Evolutionary conservation across 257 asterid genomes (phyloP), one percentile per base, ranked within the genome.

Genomic region (Solanum lycopersicoides): DNA sequence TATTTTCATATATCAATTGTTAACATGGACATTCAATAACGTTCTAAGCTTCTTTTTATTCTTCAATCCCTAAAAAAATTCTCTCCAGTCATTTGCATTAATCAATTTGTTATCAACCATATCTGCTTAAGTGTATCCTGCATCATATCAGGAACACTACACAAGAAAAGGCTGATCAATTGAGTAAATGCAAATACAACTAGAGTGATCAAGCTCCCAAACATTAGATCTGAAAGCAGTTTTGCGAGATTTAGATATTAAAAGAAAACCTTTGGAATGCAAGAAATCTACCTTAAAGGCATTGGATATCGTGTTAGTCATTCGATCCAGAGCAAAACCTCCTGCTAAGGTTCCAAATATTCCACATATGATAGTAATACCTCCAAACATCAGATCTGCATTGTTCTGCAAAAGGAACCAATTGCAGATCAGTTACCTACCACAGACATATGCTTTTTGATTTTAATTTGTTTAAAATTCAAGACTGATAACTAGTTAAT

Each of bases 341-440:
- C 99, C 99, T 9, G 95, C 96, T 82, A 97, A 28, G 28, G 99
- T 91, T 88, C 99, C 99, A 25, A 97, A 37, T 91, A 97, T 88
- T 69, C 99, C 99, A 87, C 95, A 97, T 16, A 94, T 84, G 69
- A 92, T 92, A 23, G 98, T 95, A 85, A 97, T 89, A 18, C 96
- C 99, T 86, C 99, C 99, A 90, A 97, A 95, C 90, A 93, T 87
- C 85, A 94, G 89, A 91, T 97, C 99, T 47, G 99, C 97, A 90
- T 95, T 93, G 87, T 88, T 87, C 99, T 97, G 95, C 41, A 35
- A 20, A 56, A 56, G 12, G 66, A 82, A 88, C 59, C 82, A 87
- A 87, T 56, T n/a, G 30, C 21, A 41, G 9, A 41, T 76, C 83
- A 76, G 83, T 20, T 41, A n/a, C 66, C 66, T 56, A 56, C 25